phyloP scores from a whole-genome alignment of 2,329 filamentous ascomycete genomes.

The Aspergillus awamori region DNA sequence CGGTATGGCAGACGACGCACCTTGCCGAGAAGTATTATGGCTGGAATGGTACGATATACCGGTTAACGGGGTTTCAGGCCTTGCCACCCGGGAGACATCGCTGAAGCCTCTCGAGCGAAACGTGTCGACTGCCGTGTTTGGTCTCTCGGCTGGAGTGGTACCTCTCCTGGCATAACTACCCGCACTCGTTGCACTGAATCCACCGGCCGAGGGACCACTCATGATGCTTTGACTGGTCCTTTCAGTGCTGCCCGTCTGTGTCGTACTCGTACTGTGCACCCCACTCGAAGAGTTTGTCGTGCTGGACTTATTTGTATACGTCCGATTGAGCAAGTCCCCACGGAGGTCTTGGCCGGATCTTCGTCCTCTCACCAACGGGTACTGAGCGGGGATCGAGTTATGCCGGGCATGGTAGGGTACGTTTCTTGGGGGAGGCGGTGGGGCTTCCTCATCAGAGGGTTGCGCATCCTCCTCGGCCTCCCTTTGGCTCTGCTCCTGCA shows the following conservation, averaged over 20 bases:
- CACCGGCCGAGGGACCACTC: constrained; percentile 89
- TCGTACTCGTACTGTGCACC: constrained; percentile 68
- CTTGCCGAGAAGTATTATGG: constrained; percentile 64
- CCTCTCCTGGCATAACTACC: constrained; percentile 85
- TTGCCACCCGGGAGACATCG: constrained; percentile 38
- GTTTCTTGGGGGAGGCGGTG: constrained; percentile 65
- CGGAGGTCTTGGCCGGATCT: constrained; percentile 72
- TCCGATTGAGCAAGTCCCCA: constrained; percentile 70
- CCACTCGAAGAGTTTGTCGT: constrained; percentile 76
- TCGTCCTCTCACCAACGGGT: constrained; percentile 42
- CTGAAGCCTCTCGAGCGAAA: constrained; percentile 43
- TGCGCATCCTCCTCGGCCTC: constrained; percentile 57
- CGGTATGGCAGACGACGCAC: constrained; percentile 66
- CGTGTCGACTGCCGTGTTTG: constrained; percentile 47
- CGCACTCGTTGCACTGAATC: constrained; percentile 91
- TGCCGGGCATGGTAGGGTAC: constrained; percentile 46
- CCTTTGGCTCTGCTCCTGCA: constrained; percentile 59
- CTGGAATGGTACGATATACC: constrained; percentile 91
- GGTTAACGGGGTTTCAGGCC: constrained; percentile 63
- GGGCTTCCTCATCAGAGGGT: constrained; percentile 53
- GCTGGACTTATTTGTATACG: constrained; percentile 85
- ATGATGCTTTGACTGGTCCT: constrained; percentile 84
- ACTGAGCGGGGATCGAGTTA: constrained; percentile 46
- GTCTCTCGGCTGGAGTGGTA: constrained; percentile 44
- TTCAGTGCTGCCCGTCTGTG: constrained; percentile 69